phyloP scores from a whole-genome alignment of 208 protist genomes.

The Lotmaria passim region DNA sequence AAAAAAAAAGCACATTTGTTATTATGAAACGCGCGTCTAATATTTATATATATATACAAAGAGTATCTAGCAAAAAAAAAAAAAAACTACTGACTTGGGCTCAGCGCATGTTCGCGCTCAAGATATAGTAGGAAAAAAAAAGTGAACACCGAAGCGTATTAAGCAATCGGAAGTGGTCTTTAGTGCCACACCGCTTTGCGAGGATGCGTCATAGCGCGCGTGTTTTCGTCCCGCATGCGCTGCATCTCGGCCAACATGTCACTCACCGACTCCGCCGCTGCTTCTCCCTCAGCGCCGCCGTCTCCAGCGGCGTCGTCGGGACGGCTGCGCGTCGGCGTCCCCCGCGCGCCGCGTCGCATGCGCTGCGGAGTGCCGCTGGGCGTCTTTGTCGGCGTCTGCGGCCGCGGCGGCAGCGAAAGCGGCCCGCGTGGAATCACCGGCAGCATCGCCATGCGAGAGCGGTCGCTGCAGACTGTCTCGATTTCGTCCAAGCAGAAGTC shows the following conservation, averaged over 20 bases:
- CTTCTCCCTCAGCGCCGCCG: background rate
- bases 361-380: conserved; percentile 21
- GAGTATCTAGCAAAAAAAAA: conserved; percentile 28
- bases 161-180: conserved; percentile 4
- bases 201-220: conserved; percentile 52
- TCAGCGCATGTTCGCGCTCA: no score
- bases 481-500: conserved; percentile 36
- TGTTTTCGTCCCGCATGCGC: conserved; percentile 66
- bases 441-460: conserved; percentile 22
- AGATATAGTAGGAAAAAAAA: no score
- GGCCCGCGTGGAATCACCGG: conserved; percentile 17
- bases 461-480: conserved; percentile 40
- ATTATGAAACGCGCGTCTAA: background rate
- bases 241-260: conserved; percentile 54
- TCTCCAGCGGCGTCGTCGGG: conserved; percentile 9
- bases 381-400: conserved; percentile 5
- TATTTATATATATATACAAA: no score
- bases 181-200: conserved; percentile 41
- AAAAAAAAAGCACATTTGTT: conserved; percentile 13
- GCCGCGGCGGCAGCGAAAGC: conserved; percentile 36
- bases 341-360: conserved; percentile 29
- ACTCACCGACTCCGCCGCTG: background rate
- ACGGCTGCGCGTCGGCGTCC: conserved; percentile 25
- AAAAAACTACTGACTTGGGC: no score
- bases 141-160: no score